phyloP scores from a whole-genome alignment of 163 green algal genomes.

The Scenedesmus sp. region DNA sequence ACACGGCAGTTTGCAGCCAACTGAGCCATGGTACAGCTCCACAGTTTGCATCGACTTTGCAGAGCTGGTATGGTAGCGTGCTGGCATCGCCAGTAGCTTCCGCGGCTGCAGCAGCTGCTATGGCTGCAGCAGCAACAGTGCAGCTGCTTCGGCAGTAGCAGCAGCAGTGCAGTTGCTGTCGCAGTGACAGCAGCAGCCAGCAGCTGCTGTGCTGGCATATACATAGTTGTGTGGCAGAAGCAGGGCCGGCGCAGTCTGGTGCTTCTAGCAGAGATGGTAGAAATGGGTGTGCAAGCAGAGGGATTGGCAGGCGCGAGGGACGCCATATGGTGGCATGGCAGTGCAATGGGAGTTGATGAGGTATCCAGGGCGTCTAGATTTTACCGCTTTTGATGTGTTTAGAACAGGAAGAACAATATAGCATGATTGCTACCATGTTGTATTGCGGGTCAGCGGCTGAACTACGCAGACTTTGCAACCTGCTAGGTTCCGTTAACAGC shows the following conservation, averaged over 20 bases:
- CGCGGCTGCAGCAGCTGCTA: neutral
- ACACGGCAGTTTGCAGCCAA: constrained; percentile 44
- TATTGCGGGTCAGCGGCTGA: too few species aligned
- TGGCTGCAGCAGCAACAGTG: neutral
- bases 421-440: too few species aligned
- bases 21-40: neutral
- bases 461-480: too few species aligned
- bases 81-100: too few species aligned
- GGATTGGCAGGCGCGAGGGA: neutral
- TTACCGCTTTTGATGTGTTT: too few species aligned
- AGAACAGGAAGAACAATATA: too few species aligned
- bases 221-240: neutral
- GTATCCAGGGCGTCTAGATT: too few species aligned
- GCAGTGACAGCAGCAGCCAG: neutral
- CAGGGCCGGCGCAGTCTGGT: neutral
- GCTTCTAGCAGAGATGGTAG: neutral
- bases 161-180: neutral
- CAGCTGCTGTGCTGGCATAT: neutral
- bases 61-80: neutral
- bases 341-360: neutral
- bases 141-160: neutral
- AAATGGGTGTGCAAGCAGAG: too few species aligned
- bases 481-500: too few species aligned
- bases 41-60: neutral
- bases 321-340: neutral